Conservation (phyloP, 179 eudicot genomes). For the Silene coronaria region DNA sequence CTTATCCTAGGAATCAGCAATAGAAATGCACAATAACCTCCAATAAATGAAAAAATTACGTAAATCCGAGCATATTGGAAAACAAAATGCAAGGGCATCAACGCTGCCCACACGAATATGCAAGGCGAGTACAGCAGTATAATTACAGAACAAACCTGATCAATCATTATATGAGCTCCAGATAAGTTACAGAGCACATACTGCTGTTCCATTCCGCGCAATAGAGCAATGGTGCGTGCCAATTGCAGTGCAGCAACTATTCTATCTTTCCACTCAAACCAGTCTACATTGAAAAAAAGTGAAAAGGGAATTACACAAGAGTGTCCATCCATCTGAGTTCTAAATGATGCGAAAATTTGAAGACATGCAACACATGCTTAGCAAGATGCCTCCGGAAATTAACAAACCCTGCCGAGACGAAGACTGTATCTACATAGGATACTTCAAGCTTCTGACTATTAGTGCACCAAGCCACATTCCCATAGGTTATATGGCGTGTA, state of each 20-base stretch:
- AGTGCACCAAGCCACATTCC: neutral
- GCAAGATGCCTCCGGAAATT: neutral
- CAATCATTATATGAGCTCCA: slow-evolving; percentile 11
- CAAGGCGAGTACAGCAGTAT: neutral
- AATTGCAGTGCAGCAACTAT: neutral
- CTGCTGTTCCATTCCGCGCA: neutral
- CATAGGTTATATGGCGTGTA: too few species aligned
- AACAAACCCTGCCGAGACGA: neutral
- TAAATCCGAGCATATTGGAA: neutral
- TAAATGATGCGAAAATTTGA: neutral
- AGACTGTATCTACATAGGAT: neutral
- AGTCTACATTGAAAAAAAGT: neutral
- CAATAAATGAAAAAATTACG: neutral
- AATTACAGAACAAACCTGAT: slow-evolving; percentile 3
- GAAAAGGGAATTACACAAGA: neutral
- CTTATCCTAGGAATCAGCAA: neutral
- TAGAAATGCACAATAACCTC: neutral
- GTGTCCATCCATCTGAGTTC: neutral
- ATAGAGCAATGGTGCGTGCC: slow-evolving; percentile 5
- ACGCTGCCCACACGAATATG: neutral
- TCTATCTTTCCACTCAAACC: slow-evolving; percentile 4
- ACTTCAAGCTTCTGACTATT: neutral
- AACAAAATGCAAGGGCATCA: neutral
- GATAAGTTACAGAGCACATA: neutral
- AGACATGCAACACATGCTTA: neutral